Conservation (phyloP, 2,329 filamentous ascomycete species). For the Cladobotryum protrusum region DNA sequence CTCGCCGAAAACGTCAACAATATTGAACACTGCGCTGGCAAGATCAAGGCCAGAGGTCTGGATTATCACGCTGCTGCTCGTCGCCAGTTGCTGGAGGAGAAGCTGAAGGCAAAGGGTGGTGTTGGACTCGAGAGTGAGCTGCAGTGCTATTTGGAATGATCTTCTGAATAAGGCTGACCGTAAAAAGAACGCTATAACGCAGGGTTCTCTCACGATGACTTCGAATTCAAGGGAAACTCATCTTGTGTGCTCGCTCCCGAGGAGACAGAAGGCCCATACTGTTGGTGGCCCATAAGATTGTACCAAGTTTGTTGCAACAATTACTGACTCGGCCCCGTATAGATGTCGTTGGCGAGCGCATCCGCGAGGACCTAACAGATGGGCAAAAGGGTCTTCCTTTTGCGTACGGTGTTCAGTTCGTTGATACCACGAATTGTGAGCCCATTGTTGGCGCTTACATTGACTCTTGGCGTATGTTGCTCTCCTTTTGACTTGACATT, state of each 20-base stretch:
- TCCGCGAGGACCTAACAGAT: slow-evolving; percentile 37
- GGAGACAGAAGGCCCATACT: slow-evolving; percentile 44
- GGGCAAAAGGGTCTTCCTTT: slow-evolving; percentile 35
- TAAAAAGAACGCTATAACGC: neutral
- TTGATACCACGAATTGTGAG: slow-evolving; percentile 40
- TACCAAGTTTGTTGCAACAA: neutral
- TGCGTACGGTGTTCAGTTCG: slow-evolving; percentile 38
- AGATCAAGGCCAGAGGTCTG: slow-evolving; percentile 38
- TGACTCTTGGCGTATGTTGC: slow-evolving; percentile 34
- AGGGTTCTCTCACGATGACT: slow-evolving; percentile 7
- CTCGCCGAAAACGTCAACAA: slow-evolving; percentile 32
- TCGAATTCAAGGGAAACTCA: slow-evolving; percentile 28
- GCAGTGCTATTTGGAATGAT: no score
- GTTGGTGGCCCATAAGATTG: slow-evolving; percentile 12
- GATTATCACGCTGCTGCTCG: slow-evolving; percentile 34
- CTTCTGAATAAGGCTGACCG: no score
- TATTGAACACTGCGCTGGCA: slow-evolving; percentile 35
- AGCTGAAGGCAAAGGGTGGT: slow-evolving; percentile 32
- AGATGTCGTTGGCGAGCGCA: slow-evolving; percentile 35
- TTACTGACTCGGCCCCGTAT: neutral
- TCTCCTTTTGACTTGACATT: neutral
- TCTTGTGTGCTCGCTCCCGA: slow-evolving; percentile 42
- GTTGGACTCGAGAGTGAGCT: slow-evolving; percentile 16
- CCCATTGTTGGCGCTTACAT: slow-evolving; percentile 32
- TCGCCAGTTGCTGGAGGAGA: slow-evolving; percentile 30